Base-by-base conservation (phyloP, 768 basidiomycete genomes). In the Thelephora ganbajun region DNA sequence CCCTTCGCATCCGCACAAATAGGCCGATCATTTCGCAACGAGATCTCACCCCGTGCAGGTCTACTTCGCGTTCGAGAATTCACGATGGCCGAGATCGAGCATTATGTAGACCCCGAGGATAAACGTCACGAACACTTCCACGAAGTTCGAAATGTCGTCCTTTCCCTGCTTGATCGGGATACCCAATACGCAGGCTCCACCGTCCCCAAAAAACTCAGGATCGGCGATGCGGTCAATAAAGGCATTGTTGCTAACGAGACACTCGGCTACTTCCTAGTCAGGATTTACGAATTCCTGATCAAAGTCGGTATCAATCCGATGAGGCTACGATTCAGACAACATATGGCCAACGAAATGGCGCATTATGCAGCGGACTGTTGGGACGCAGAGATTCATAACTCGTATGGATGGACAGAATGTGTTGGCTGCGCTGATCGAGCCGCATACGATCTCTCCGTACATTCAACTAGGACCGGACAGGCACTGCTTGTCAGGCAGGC, bases 51-150 rank as follows among this genome's bases (percentile, higher is more conserved):
- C 12, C 86, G 91, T 48, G 90, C 93, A 35, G 96, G 96, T 46
- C 74, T 99, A 35, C 75, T 99, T 43, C 92, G 96, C 51, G 94
- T 98, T 30, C 87, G 94, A 55, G 96, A 99, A 64, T 99, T 98
- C 69, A 96, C 90, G 11, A 96, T 98, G 94, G 96, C 92, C 42
- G 96, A 99, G 69, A 96, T 99, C 61, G 96, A 99, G 67, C 96
- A 99, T 69, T 99, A 71, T 54, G 96, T 99, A 55, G 96, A 98
- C 70, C 96, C 96, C 12, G 73, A 74, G 37, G 81, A 96, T 69
- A 99, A 98, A 69, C 67, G 63, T 5, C 96, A 98, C 65, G 68
- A 73, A 20, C 76, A 80, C n/a, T 99, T 98, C 70, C 59, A 61
- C 43, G 87, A 93, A 53, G 78, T 85, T 50, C 78, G 79, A 49